Evolutionary conservation across 2,329 filamentous ascomycete species (phyloP).

Genomic region (Monilinia aucupariae): DNA sequence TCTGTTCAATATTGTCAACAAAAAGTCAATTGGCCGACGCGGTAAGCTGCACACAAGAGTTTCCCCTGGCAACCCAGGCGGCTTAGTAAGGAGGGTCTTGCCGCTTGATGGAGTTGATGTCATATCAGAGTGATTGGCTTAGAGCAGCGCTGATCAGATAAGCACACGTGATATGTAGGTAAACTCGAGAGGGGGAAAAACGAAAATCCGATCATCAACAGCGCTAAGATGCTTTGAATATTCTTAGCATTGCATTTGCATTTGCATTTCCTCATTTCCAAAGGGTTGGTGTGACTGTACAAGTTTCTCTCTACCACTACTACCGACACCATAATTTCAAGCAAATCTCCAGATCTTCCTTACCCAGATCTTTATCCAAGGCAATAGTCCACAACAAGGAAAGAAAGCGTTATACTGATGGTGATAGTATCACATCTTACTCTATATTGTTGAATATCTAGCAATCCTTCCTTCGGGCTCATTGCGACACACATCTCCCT

Average conservation of each 20-base stretch:
- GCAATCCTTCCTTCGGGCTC: background rate
- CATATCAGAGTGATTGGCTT: background rate
- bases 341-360: background rate
- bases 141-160: background rate
- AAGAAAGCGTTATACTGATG: background rate
- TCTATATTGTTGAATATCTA: conserved; percentile 1
- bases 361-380: background rate
- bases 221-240: conserved; percentile 2
- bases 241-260: background rate
- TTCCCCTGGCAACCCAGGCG: conserved; percentile 12
- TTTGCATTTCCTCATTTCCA: background rate
- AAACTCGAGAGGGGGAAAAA: background rate
- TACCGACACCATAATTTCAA: background rate
- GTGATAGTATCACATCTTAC: conserved; percentile 12
- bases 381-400: background rate
- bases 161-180: background rate
- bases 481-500: background rate
- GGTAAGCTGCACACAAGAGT: background rate
- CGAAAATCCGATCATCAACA: background rate
- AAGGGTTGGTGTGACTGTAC: background rate
- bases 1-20: conserved; percentile 10
- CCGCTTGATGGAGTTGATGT: background rate
- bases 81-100: background rate
- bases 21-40: conserved; percentile 3
- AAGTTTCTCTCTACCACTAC: background rate